Percentiles rank a stretch among this genome's conserved stretches.
phyloP scores from a whole-genome alignment of 1,139 yeast genomes.

The Sugiyamaella pinicola region DNA sequence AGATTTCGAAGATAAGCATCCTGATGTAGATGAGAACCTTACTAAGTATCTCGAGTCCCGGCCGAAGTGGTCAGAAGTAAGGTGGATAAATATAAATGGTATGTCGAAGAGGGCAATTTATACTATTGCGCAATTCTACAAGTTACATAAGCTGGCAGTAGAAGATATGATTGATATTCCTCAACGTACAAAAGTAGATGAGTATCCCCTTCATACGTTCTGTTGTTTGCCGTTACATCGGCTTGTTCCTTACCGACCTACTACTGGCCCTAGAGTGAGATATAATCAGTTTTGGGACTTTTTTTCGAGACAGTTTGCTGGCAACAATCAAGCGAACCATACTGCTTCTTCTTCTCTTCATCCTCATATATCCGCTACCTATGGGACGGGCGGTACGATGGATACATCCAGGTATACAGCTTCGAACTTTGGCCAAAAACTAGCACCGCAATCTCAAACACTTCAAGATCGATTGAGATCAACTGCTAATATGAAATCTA shows the following conservation, averaged over 20 bases:
- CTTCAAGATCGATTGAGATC: constrained; percentile 1
- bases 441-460: background rate
- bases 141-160: constrained; percentile 52
- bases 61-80: constrained; percentile 52
- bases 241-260: constrained; percentile 40
- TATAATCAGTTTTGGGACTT: constrained; percentile 5
- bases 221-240: constrained; percentile 55
- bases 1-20: background rate
- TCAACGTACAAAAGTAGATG: constrained; percentile 56
- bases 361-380: background rate
- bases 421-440: background rate
- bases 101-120: constrained; percentile 57
- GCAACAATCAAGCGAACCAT: background rate
- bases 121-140: constrained; percentile 45
- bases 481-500: constrained; percentile 34
- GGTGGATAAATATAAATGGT: constrained; percentile 60
- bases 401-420: background rate
- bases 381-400: background rate
- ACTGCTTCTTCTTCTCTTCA: background rate
- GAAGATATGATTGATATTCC: constrained; percentile 64
- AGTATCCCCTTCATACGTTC: constrained; percentile 52
- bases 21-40: constrained; percentile 28
- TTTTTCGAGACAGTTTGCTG: background rate
- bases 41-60: constrained; percentile 37
- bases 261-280: constrained; percentile 6